Conservation (phyloP, 371 early-diverging fungal species). For the Saksenaea oblongispora region DNA sequence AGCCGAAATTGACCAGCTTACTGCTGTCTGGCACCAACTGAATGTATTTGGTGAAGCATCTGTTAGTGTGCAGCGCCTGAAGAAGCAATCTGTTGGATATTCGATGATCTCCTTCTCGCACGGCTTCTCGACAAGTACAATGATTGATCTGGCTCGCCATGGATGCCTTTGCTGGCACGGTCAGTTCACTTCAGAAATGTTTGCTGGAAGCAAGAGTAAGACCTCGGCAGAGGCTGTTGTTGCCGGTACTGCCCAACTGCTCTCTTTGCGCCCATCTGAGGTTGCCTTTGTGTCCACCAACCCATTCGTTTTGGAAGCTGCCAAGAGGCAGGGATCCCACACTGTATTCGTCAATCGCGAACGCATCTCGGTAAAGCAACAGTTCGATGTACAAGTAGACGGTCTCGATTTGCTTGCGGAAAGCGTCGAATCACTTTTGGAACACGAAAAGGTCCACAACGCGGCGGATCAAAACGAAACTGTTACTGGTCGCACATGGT, state of each 20-base stretch:
- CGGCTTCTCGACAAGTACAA: slow-evolving; percentile 34
- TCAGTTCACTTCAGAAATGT: slow-evolving; percentile 42
- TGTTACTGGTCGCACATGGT: slow-evolving; percentile 29
- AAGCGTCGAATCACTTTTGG: slow-evolving; percentile 40
- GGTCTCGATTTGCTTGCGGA: slow-evolving; percentile 46
- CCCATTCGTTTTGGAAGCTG: slow-evolving; percentile 29
- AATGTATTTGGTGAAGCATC: slow-evolving; percentile 34
- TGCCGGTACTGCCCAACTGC: slow-evolving; percentile 24
- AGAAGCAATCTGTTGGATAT: slow-evolving; percentile 19
- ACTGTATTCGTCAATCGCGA: slow-evolving; percentile 35
- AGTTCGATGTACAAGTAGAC: slow-evolving; percentile 33
- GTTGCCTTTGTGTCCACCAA: slow-evolving; percentile 44
- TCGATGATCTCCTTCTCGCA: slow-evolving; percentile 42
- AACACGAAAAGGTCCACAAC: slow-evolving; percentile 21
- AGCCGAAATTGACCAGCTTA: slow-evolving; percentile 25
- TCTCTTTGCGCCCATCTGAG: slow-evolving; percentile 29
- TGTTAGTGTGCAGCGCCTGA: slow-evolving; percentile 37
- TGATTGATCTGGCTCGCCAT: slow-evolving; percentile 42
- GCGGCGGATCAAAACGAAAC: not conserved
- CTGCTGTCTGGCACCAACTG: slow-evolving; percentile 28
- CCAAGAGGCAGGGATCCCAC: slow-evolving; percentile 31
- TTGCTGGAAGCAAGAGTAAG: slow-evolving; percentile 23
- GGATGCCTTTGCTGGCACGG: slow-evolving; percentile 48
- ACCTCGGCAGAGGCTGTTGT: slow-evolving; percentile 19
- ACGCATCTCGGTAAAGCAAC: not conserved